phyloP scores from a whole-genome alignment of 2,329 filamentous ascomycete species.

The Colletotrichum orchidophilum region DNA sequence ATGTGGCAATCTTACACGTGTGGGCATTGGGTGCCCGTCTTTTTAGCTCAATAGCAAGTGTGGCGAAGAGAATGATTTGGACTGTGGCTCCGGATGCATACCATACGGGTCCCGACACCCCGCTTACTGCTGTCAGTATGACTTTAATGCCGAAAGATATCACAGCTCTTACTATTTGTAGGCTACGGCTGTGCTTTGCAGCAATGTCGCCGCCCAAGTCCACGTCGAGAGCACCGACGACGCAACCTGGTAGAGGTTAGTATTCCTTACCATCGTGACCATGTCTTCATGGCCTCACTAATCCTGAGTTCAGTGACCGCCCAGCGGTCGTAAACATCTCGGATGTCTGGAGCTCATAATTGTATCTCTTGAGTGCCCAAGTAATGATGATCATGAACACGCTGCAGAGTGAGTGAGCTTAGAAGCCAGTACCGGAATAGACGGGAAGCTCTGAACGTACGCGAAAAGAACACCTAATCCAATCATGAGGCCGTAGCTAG shows the following conservation, averaged over 20 bases:
- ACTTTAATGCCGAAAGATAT: fast-evolving
- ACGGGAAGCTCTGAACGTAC: background rate
- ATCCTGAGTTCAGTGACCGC: slow-evolving; percentile 86
- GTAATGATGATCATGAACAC: slow-evolving; percentile 66
- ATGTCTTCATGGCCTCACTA: slow-evolving; percentile 52
- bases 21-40: slow-evolving; percentile 88
- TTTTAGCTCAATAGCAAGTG: slow-evolving; percentile 90
- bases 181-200: slow-evolving; percentile 83
- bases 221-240: slow-evolving; percentile 92
- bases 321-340: slow-evolving; percentile 94
- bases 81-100: slow-evolving; percentile 79
- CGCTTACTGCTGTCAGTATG: slow-evolving; percentile 42
- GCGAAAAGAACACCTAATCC: slow-evolving; percentile 32
- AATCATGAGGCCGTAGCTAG: slow-evolving; percentile 34
- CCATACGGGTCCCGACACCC: slow-evolving; percentile 68
- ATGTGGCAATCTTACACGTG: slow-evolving; percentile 52
- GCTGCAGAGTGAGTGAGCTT: background rate
- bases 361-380: slow-evolving; percentile 71
- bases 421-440: background rate
- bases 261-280: fast-evolving
- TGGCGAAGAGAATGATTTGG: slow-evolving; percentile 90
- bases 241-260: slow-evolving; percentile 56
- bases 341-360: slow-evolving; percentile 80
- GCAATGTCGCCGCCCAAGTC: slow-evolving; percentile 89
- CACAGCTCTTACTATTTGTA: slow-evolving; percentile 67